These are phyloP conservation scores for Penicillium robsamsonii DNA, from an alignment of 495 filamentous ascomycete species.

Conservation along the genomic window DNA sequence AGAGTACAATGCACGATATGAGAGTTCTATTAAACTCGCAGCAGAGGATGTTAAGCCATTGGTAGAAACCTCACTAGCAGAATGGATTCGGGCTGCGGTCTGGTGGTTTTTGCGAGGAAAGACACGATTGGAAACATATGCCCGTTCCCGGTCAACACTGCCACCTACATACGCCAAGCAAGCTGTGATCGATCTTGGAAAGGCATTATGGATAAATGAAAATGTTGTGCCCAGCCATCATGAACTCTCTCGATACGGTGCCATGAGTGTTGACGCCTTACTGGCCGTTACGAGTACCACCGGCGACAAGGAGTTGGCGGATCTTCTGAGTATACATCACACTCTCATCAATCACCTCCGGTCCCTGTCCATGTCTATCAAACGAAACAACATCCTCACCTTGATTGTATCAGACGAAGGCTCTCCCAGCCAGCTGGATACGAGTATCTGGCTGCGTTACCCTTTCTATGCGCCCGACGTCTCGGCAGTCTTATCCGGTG, in stretches of 20 bases:
- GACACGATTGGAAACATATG: conserved; percentile 64
- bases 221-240: conserved; percentile 57
- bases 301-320: conserved; percentile 46
- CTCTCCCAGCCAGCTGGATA: conserved; percentile 65
- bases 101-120: conserved; percentile 91
- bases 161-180: conserved; percentile 47
- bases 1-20: conserved; percentile 61
- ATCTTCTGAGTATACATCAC: conserved; percentile 54
- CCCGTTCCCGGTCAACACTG: conserved; percentile 55
- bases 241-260: conserved; percentile 49
- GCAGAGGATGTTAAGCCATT: conserved; percentile 67
- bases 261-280: conserved; percentile 44
- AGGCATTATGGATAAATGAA: conserved; percentile 76
- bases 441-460: conserved; percentile 72
- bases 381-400: conserved; percentile 71
- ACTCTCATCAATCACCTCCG: conserved; percentile 60
- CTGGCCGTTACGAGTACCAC: conserved; percentile 44
- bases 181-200: conserved; percentile 76
- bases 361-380: conserved; percentile 76
- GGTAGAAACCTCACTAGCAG: conserved; percentile 53
- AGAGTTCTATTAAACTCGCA: conserved; percentile 65
- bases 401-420: conserved; percentile 43
- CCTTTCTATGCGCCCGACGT: conserved; percentile 68
- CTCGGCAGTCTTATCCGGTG: conserved; percentile 61
- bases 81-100: conserved; percentile 66